phyloP scores from a whole-genome alignment of 73 alveolate species.

The Durusdinium trenchii region DNA sequence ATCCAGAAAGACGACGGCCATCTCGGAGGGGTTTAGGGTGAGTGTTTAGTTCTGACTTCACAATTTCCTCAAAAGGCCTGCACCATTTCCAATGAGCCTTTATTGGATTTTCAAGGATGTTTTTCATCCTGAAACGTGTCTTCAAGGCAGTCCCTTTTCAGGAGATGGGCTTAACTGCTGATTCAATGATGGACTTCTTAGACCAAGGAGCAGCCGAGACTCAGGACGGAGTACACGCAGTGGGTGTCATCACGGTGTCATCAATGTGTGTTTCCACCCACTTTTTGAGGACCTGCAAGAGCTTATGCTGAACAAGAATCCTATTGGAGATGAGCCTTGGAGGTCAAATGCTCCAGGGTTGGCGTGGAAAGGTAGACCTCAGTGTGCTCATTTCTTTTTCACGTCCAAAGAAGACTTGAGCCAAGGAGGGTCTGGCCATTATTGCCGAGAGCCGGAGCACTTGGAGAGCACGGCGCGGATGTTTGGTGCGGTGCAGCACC shows the following conservation, averaged over 20 bases:
- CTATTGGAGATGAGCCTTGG: slow-evolving; percentile 69
- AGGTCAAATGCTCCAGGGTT: not conserved
- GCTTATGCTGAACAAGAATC: slow-evolving; percentile 50
- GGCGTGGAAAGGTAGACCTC: not conserved
- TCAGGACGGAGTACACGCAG: slow-evolving; percentile 43
- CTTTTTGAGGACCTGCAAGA: slow-evolving; percentile 53
- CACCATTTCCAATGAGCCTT: no score
- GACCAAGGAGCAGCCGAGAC: slow-evolving; percentile 89
- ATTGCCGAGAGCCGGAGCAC: slow-evolving; percentile 42
- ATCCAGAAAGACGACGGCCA: no score
- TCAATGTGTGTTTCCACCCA: no score
- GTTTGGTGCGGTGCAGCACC: not conserved
- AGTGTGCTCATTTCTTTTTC: not conserved
- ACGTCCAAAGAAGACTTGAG: not conserved
- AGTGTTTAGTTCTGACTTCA: no score
- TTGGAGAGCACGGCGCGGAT: not conserved
- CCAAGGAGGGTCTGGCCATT: slow-evolving; percentile 83
- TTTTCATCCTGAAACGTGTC: no score
- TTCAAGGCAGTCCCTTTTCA: no score
- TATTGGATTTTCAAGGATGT: no score
- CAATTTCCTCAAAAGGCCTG: no score
- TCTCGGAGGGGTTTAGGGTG: no score
- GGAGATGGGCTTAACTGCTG: slow-evolving; percentile 81
- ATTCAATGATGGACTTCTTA: slow-evolving; percentile 66
- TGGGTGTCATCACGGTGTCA: no score